A percentile compares a stretch with the other conserved stretches of the same genome.
phyloP scores from a whole-genome alignment of 371 early-diverging fungal species.

The Dichotomocladium elegans region DNA sequence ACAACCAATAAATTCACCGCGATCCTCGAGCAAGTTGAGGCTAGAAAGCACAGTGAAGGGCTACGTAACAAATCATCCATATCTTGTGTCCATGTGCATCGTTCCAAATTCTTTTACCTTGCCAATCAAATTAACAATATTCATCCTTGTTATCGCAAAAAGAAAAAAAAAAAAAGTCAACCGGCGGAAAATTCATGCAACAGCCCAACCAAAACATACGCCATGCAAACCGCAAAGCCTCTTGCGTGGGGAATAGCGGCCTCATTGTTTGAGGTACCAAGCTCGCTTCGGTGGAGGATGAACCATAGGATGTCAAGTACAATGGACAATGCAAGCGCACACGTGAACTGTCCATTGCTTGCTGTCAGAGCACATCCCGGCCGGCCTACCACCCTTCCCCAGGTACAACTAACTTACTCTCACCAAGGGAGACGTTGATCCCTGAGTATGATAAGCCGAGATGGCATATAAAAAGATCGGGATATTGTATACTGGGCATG shows the following conservation, averaged over 20 bases:
- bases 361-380: too few species aligned
- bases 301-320: slow-evolving; percentile 46
- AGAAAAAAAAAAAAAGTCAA: background rate
- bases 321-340: slow-evolving; percentile 35
- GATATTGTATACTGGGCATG: slow-evolving; percentile 43
- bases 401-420: too few species aligned
- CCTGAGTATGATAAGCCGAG: slow-evolving; percentile 47
- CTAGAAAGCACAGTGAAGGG: slow-evolving; percentile 42
- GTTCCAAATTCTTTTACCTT: too few species aligned
- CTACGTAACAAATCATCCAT: too few species aligned
- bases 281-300: slow-evolving; percentile 32
- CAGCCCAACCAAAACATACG: slow-evolving; percentile 19
- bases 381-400: too few species aligned
- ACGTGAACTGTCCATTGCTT: slow-evolving; percentile 33
- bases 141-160: too few species aligned
- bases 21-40: slow-evolving; percentile 33
- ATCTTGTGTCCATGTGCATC: too few species aligned
- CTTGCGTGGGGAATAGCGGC: slow-evolving; percentile 30
- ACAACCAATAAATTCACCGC: slow-evolving; percentile 41
- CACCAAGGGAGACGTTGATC: slow-evolving; percentile 43
- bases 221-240: slow-evolving; percentile 37
- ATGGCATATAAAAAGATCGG: slow-evolving; percentile 50
- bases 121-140: slow-evolving; percentile 37
- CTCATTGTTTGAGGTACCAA: background rate
- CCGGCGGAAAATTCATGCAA: too few species aligned